Evolutionary conservation across 768 basidiomycete species (phyloP), one percentile per base, ranked within the genome.

Genomic region (Phlebiopsis flavidoalba): DNA sequence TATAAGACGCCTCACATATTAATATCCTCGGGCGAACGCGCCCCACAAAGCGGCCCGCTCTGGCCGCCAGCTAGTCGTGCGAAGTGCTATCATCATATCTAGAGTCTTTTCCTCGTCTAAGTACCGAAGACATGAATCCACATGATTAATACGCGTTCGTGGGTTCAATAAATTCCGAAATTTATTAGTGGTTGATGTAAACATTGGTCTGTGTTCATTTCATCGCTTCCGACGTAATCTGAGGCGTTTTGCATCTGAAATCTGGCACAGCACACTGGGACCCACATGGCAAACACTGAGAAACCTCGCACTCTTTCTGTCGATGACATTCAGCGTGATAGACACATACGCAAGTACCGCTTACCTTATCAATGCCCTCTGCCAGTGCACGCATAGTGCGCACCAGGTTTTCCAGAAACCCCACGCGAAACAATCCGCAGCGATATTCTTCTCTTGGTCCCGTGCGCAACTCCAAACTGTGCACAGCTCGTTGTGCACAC

Each of bases 401-500:
- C 15, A 55, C 54, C 22, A 55, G 40, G 22, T 55, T 26, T 14
- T 55, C 54, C 43, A 55, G 22, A 37, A 55, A 55, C 5, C 19
- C 19, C 8, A n/a, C n/a, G 54, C 40, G 21, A 55, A 55, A 15
- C 37, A 22, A 8, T 35, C 57, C 17, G 48, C 21, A 1, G 58
- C 33, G 19, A 52, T 37, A 22, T 40, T 31, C 49, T 35, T 51
- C 35, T 59, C 58, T 21, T 50, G 36, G 17, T 43, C 48, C 12
- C 26, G 37, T 11, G 48, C 58, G 11, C 36, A 19, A 3, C 49
- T 36, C 26, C 26, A 3, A 8, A 59, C 58, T 5, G 35, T 35
- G 35, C 58, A 59, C 35, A 59, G 50, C 7, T 59, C 58, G 24
- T 8, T 52, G 21, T 49, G 58, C 33, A 59, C 58, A 14, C 58